Conservation (phyloP, 805 yeast species). For the Candida nanaspora region DNA sequence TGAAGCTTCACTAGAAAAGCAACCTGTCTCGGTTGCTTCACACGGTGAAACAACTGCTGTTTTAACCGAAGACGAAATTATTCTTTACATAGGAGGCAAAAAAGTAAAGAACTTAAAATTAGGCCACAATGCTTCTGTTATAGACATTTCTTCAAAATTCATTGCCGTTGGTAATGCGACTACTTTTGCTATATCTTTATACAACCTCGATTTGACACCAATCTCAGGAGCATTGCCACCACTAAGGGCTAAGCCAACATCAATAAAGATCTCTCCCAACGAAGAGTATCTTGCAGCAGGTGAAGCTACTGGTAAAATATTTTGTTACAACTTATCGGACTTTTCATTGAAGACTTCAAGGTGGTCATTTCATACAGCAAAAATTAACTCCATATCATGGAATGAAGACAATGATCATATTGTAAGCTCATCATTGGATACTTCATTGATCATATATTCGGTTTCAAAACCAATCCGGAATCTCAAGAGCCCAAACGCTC, state of each 20-base stretch:
- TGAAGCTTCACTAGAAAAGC: slow-evolving; percentile 31
- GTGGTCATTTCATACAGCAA: slow-evolving; percentile 94
- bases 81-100: slow-evolving; percentile 27
- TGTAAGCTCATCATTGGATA: slow-evolving; percentile 79
- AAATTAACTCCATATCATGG: slow-evolving; percentile 76
- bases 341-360: slow-evolving; percentile 65
- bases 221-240: slow-evolving; percentile 25
- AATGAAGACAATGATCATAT: slow-evolving; percentile 62
- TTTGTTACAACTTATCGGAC: slow-evolving; percentile 54
- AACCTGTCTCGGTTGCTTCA: slow-evolving; percentile 40
- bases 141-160: slow-evolving; percentile 34
- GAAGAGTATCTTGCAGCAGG: slow-evolving; percentile 73
- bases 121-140: slow-evolving; percentile 35
- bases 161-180: slow-evolving; percentile 45
- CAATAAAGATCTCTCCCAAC: slow-evolving; percentile 63
- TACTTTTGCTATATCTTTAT: slow-evolving; percentile 33
- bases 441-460: slow-evolving; percentile 72
- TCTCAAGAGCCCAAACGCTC: slow-evolving; percentile 69
- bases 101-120: slow-evolving; percentile 23
- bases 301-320: slow-evolving; percentile 78
- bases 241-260: slow-evolving; percentile 56
- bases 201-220: slow-evolving; percentile 16
- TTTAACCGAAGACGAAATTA: slow-evolving; percentile 35
- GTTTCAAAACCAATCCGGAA: slow-evolving; percentile 74
- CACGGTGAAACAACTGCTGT: slow-evolving; percentile 32